phyloP scores from a whole-genome alignment of 768 basidiomycete species.

The Fistulinella prunicolor region DNA sequence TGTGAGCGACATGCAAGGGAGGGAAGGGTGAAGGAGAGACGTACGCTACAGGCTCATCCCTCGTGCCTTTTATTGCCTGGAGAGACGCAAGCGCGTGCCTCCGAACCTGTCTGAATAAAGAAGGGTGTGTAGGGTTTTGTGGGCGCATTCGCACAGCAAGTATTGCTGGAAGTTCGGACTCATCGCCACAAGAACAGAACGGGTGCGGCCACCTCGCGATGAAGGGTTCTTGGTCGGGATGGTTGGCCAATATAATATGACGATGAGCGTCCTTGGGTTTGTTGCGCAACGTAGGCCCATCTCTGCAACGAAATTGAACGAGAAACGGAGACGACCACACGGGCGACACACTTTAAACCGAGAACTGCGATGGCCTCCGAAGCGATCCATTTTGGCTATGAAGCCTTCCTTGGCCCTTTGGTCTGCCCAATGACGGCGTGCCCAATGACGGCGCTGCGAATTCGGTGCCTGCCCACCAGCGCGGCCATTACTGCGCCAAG shows the following conservation, averaged over 20 bases:
- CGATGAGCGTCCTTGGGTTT: constrained; percentile 98
- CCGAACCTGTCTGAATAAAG: no score
- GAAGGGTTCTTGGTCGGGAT: constrained; percentile 76
- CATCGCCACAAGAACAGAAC: no score
- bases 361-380: constrained; percentile 89
- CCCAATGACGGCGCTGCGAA: constrained; percentile 60
- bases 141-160: no score
- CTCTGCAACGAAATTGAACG: constrained; percentile 46
- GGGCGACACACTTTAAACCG: constrained; percentile 78
- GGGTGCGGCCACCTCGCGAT: not conserved
- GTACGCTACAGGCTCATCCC: not conserved
- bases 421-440: no score
- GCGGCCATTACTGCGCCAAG: constrained; percentile 76
- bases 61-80: no score
- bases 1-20: constrained; percentile 17
- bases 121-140: no score
- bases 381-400: constrained; percentile 92
- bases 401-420: constrained; percentile 95
- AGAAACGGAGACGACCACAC: not conserved
- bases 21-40: not conserved
- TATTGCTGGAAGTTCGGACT: no score
- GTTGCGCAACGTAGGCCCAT: constrained; percentile 59
- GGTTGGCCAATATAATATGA: constrained; percentile 96
- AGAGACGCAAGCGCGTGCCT: no score
- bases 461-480: constrained; percentile 65